Conservation (phyloP, 2,329 filamentous ascomycete species). For the Nakataea oryzae region DNA sequence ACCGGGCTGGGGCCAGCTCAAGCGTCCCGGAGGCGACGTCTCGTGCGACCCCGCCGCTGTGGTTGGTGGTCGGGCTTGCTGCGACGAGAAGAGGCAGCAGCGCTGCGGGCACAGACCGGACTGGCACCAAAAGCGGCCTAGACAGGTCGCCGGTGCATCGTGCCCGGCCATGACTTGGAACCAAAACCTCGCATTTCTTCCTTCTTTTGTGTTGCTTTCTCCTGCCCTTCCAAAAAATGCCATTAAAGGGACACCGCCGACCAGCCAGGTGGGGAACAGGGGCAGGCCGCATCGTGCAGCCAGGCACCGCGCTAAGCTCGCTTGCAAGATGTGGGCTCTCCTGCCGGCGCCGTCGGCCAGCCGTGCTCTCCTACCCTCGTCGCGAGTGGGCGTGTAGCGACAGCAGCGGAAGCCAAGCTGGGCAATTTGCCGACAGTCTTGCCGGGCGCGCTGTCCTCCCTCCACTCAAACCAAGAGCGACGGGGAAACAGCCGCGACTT, state of each 20-base stretch:
- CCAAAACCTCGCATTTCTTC: no score
- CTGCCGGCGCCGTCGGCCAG: not conserved
- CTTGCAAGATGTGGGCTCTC: not conserved
- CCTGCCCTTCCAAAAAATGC: no score
- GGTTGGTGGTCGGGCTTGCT: no score
- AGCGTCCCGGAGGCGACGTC: not conserved
- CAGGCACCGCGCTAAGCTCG: not conserved
- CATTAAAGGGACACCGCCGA: no score
- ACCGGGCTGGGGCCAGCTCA: no score
- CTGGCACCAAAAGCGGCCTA: no score
- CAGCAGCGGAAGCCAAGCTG: no score
- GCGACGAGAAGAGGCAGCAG: not conserved
- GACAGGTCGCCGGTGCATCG: no score
- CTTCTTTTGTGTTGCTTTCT: not conserved
- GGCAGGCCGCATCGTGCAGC: not conserved
- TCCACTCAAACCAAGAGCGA: not conserved
- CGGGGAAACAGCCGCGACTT: no score
- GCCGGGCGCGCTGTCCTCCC: not conserved
- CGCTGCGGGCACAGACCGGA: no score
- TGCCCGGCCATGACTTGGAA: no score
- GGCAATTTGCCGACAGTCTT: not conserved
- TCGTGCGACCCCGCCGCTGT: not conserved
- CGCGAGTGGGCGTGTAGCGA: not conserved
- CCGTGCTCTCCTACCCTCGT: not conserved
- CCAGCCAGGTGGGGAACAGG: no score